Conservation (phyloP, 805 yeast genomes). For the Saturnispora besseyi region DNA sequence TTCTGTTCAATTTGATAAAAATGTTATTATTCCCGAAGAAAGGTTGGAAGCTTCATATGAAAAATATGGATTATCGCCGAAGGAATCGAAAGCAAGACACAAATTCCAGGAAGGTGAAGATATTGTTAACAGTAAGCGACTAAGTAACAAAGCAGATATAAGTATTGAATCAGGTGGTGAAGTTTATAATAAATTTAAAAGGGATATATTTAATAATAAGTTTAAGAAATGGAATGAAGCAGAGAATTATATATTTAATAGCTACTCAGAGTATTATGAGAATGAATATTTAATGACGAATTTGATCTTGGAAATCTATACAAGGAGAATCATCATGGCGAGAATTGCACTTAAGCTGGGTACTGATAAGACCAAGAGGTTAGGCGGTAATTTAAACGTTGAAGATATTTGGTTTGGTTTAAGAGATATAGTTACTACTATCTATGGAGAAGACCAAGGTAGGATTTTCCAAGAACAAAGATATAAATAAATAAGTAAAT, state of each 20-base stretch:
- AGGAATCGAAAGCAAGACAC: neutral
- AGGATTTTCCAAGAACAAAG: constrained; percentile 18
- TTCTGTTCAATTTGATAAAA: neutral
- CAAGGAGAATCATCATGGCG: constrained; percentile 26
- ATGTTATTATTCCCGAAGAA: constrained; percentile 1
- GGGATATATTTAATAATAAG: constrained; percentile 12
- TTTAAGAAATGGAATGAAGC: constrained; percentile 15
- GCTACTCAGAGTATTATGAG: constrained; percentile 17
- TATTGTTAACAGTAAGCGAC: constrained; percentile 6
- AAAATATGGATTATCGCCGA: constrained; percentile 5
- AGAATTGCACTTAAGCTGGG: constrained; percentile 23
- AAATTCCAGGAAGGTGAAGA: neutral
- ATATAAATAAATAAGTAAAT: neutral
- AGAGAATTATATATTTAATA: constrained; percentile 10
- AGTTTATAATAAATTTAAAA: constrained; percentile 15
- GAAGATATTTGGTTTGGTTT: constrained; percentile 31
- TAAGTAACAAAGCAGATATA: constrained; percentile 20
- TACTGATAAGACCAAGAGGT: constrained; percentile 17
- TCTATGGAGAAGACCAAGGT: constrained; percentile 33
- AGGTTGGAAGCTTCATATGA: constrained; percentile 3
- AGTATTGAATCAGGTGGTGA: constrained; percentile 24
- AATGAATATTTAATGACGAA: constrained; percentile 21
- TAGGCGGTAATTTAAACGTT: neutral
- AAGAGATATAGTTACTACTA: constrained; percentile 44
- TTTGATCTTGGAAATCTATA: constrained; percentile 25